phyloP scores from a whole-genome alignment of 192 early-diverging fungal genomes.

The Rhizoclosmatium sp. region DNA sequence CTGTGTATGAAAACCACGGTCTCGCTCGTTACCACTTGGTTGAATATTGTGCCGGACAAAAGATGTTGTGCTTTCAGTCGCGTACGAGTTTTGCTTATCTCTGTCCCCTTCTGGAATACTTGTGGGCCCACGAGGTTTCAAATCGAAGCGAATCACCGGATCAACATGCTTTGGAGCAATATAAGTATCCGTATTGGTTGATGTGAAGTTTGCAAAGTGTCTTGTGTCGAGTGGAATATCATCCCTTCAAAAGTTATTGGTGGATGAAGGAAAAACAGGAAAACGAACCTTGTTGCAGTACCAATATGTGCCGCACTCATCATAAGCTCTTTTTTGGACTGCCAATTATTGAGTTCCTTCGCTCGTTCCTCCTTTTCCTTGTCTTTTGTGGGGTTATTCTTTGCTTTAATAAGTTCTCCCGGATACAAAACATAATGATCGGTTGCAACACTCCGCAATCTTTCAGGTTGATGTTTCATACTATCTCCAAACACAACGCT shows the following conservation, averaged over 20 bases:
- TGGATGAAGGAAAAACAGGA: too few species aligned
- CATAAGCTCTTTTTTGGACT: constrained; percentile 27
- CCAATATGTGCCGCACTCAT: constrained; percentile 47
- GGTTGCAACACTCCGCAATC: constrained; percentile 33
- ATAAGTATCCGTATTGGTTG: constrained; percentile 49
- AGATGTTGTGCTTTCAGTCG: constrained; percentile 42
- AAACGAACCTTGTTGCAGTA: constrained; percentile 36
- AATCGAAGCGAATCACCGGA: constrained; percentile 18
- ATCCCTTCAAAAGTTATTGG: neutral
- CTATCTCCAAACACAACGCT: constrained; percentile 50
- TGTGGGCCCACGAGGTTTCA: constrained; percentile 33
- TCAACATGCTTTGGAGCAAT: constrained; percentile 14
- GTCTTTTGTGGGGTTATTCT: neutral
- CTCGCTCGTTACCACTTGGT: constrained; percentile 7
- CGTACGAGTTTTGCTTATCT: constrained; percentile 39
- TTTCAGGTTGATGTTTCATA: constrained; percentile 26
- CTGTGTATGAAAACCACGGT: neutral
- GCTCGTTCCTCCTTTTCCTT: constrained; percentile 14
- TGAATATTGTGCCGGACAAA: constrained; percentile 34
- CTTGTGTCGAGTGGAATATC: constrained; percentile 53
- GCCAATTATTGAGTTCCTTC: constrained; percentile 16
- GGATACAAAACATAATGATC: constrained; percentile 22
- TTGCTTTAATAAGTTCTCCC: neutral
- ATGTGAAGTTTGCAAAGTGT: constrained; percentile 44
- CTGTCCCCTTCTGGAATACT: constrained; percentile 46